Percentiles rank a stretch among this genome's conserved stretches.
phyloP scores from a whole-genome alignment of 257 asterid genomes.

The Solanum verrucosum region DNA sequence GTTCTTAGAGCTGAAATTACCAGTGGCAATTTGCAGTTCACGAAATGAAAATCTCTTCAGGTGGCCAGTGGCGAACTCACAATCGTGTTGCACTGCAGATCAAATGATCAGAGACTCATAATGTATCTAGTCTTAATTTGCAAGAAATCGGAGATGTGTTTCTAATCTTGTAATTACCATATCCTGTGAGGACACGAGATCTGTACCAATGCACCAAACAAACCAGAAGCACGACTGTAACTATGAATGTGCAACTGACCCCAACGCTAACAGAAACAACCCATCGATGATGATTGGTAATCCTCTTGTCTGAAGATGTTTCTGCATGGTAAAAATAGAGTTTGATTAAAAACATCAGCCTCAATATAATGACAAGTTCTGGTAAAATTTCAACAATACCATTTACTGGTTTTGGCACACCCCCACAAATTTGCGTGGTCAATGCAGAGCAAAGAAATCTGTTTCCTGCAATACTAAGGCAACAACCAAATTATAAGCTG shows the following conservation, averaged over 20 bases:
- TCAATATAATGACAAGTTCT: neutral
- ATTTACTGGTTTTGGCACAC: conserved; percentile 41
- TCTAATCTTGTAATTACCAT: conserved; percentile 37
- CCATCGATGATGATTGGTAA: conserved; percentile 36
- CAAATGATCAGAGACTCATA: conserved; percentile 1
- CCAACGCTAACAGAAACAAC: conserved; percentile 41
- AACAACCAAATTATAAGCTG: conserved; percentile 8
- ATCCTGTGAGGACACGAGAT: conserved; percentile 43
- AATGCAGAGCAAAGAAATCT: conserved; percentile 58
- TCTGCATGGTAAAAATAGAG: conserved; percentile 30
- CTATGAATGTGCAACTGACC: conserved; percentile 45
- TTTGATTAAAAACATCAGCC: neutral
- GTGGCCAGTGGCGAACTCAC: conserved; percentile 51
- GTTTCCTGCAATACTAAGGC: conserved; percentile 78
- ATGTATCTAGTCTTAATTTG: neutral
- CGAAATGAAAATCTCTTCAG: conserved; percentile 70
- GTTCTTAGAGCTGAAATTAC: conserved; percentile 69
- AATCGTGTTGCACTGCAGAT: conserved; percentile 75
- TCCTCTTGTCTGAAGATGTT: conserved; percentile 27
- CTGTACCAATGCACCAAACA: conserved; percentile 70
- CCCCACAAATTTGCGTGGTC: conserved; percentile 46
- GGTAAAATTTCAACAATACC: conserved; percentile 31
- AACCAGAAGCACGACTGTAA: conserved; percentile 39
- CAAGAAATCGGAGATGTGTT: neutral
- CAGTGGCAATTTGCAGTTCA: conserved; percentile 73